These are phyloP conservation scores for Globisporangium cederbergense DNA, from an alignment of 352 stramenopile species.

Conservation along the genomic window DNA sequence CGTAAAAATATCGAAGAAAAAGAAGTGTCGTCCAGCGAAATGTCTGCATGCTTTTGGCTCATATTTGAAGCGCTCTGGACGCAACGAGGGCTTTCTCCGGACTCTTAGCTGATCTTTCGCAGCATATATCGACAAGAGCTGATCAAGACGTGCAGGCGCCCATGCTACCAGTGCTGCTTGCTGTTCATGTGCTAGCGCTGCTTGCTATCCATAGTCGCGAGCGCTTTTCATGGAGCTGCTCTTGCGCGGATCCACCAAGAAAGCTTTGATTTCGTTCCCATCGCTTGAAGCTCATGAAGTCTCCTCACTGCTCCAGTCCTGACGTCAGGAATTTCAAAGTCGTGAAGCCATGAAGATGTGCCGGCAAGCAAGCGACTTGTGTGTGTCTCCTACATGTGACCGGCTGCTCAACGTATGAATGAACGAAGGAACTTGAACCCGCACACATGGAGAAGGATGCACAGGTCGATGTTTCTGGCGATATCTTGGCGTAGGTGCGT, in stretches of 20 bases:
- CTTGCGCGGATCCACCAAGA: background rate
- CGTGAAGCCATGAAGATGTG: background rate
- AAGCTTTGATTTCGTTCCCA: background rate
- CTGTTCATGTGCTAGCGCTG: background rate
- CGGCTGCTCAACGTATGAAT: background rate
- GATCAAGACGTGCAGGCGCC: background rate
- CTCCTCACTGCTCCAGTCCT: background rate
- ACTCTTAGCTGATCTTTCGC: background rate
- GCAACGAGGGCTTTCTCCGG: background rate
- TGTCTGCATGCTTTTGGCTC: background rate
- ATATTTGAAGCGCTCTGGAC: slow-evolving; percentile 2
- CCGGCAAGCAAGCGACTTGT: background rate
- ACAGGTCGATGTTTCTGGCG: background rate
- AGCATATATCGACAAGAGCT: background rate
- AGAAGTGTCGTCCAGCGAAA: background rate
- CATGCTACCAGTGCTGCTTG: no score
- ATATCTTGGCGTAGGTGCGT: background rate
- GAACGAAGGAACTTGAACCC: background rate
- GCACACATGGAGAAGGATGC: background rate
- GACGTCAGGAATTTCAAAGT: background rate
- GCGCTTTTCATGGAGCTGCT: background rate
- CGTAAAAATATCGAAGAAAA: slow-evolving; percentile 4
- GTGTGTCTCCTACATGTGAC: background rate
- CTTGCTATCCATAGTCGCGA: background rate
- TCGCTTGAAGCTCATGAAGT: background rate